A percentile compares a stretch with the other conserved stretches of the same genome.
Evolutionary conservation across 2,329 filamentous ascomycete genomes (phyloP).

Genomic region (Orbilia brochopaga): DNA sequence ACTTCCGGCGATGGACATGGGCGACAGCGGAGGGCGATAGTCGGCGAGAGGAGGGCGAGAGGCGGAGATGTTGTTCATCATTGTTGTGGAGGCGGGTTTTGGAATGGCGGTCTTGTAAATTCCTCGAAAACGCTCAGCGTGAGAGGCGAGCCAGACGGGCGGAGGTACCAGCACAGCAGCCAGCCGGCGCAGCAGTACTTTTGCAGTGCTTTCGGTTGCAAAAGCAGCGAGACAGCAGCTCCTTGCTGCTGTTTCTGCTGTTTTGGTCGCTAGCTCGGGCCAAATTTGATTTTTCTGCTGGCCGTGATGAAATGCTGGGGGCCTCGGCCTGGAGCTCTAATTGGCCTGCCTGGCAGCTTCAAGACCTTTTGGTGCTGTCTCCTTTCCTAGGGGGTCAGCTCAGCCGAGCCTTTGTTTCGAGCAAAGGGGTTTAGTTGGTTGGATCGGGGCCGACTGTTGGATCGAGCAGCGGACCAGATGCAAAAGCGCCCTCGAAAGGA

Average conservation of each 20-base stretch:
- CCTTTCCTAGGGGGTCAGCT: constrained; percentile 14
- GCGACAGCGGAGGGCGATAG: constrained; percentile 68
- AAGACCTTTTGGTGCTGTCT: constrained; percentile 6
- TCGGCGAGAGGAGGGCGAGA: constrained; percentile 40
- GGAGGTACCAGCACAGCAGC: constrained; percentile 4
- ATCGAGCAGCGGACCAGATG: not conserved
- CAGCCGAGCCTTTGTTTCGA: constrained; percentile 19
- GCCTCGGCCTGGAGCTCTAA: constrained; percentile 6
- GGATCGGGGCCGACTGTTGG: constrained; percentile 3
- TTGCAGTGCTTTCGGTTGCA: not conserved
- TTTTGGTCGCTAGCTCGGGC: not conserved
- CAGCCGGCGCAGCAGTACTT: constrained; percentile 12
- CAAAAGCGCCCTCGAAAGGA: not conserved
- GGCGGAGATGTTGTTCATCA: constrained; percentile 48
- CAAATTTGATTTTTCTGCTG: constrained; percentile 1
- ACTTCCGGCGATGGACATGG: constrained; percentile 79
- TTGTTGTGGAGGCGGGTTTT: constrained; percentile 18
- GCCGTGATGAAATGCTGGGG: not conserved
- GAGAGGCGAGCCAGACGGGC: not conserved
- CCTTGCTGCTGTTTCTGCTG: not conserved
- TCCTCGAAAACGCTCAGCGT: constrained; percentile 48
- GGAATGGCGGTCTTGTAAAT: constrained; percentile 35
- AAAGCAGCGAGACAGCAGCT: constrained; percentile 6
- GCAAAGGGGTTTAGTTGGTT: constrained; percentile 20
- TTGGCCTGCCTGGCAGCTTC: constrained; percentile 3